A percentile compares a stretch with the other conserved stretches of the same genome.
Conservation (phyloP, 352 stramenopile genomes). For the Phytopythium boreale region DNA sequence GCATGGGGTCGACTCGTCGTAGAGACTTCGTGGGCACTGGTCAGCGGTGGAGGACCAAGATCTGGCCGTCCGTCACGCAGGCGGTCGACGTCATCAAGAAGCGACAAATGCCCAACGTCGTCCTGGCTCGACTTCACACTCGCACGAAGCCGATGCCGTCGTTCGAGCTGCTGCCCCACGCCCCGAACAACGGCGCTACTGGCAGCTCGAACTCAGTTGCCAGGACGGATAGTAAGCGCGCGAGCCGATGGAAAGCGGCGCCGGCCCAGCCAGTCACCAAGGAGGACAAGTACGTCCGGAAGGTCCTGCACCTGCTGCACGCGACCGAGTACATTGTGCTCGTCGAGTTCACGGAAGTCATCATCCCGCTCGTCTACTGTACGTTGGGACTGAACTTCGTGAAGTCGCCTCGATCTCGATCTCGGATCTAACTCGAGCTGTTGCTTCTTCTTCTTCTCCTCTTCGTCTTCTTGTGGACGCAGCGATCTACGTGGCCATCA, state of each 20-base stretch:
- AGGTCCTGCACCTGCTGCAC: constrained; percentile 11
- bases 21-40: neutral
- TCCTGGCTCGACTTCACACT: neutral
- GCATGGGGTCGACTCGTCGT: neutral
- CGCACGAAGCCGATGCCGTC: neutral
- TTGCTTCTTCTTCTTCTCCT: too few species aligned
- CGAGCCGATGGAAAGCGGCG: neutral
- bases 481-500: neutral
- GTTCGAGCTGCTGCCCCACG: neutral
- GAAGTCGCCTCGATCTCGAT: constrained; percentile 8
- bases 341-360: constrained; percentile 21
- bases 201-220: neutral
- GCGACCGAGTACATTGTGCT: constrained; percentile 26
- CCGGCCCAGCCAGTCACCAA: neutral
- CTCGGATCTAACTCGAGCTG: neutral
- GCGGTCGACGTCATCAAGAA: constrained; percentile 7
- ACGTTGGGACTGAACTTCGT: constrained; percentile 6
- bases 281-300: neutral
- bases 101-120: neutral
- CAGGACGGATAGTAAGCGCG: neutral
- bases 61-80: neutral
- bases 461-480: neutral
- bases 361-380: constrained; percentile 22
- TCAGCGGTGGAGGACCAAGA: neutral
- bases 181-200: neutral